Evolutionary conservation across 179 eudicot species (phyloP), one percentile per base, ranked within the genome.

Genomic region (Pouteria campechiana): DNA sequence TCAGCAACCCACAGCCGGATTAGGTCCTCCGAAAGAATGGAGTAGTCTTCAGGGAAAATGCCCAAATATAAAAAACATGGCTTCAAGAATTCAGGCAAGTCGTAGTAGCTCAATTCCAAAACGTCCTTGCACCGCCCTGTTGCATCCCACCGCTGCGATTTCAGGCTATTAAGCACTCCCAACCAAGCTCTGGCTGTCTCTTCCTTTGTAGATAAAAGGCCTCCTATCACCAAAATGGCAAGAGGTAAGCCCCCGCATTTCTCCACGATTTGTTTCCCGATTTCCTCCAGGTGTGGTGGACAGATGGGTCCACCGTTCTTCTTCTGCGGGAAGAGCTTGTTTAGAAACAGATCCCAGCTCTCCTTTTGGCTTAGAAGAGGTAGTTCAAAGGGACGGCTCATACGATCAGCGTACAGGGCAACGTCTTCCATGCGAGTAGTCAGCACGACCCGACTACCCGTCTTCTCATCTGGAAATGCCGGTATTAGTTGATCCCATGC

Each of bases 51-150:
- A 0, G 68, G 76, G 21, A 69, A 70, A 25, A 45, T 35, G 7
- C 71, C 71, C 34, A 74, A 15, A 16, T 63, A 66, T 5, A 68
- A 51, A 27, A 68, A 57, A 40, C 70, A 59, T 4, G 61, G 55
- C 45, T 58, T 69, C 16, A 74, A 44, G 32, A 58, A 38, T 31
- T 37, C 35, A 32, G 70, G 80, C 17, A 74, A 50, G 3, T 69
- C 51, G 17, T 44, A 23, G 13, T 63, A 75, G 57, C 69, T 54
- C 57, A 50, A 25, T 4, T 20, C 39, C 13, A 60, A 20, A 12
- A 40, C 21, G 0, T 39, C 38, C 29, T 31, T 31, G 33, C 55
- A 8, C 58, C 56, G 33, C 36, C 52, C 1, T 12, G 38, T 28
- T 50, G 24, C 17, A 7, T 8, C 39, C 19, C 32, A 46, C 15